Conservation (phyloP, 2,329 filamentous ascomycete species). For the Pseudogymnoascus sp. region DNA sequence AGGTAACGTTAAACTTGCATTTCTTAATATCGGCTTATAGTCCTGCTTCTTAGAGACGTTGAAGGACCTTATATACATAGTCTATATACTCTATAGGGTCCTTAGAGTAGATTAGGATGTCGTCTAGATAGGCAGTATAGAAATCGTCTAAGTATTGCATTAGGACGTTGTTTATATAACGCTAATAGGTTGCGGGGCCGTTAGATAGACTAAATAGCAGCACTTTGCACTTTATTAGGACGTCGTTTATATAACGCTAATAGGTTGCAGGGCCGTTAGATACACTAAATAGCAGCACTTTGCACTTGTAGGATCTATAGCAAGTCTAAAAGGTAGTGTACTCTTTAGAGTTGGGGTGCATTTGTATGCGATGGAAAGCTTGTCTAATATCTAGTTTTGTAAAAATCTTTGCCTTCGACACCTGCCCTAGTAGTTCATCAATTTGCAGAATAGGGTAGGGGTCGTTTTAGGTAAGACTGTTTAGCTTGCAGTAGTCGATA, state of each 20-base stretch:
- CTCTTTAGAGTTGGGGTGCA: no score
- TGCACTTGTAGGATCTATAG: no score
- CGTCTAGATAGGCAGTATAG: slow-evolving; percentile 11
- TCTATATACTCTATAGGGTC: slow-evolving; percentile 3
- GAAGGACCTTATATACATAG: slow-evolving; percentile 6
- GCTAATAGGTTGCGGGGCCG: slow-evolving; percentile 8
- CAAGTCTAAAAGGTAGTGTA: no score
- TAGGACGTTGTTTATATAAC: slow-evolving; percentile 11
- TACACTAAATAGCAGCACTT: slow-evolving; percentile 12
- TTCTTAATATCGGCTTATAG: slow-evolving; percentile 8
- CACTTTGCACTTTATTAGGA: slow-evolving; percentile 10
- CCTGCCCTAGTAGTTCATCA: not conserved
- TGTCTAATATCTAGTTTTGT: not conserved
- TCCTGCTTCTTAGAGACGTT: not conserved
- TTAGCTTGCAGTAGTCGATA: not conserved
- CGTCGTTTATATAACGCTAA: slow-evolving; percentile 12
- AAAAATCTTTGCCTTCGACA: not conserved
- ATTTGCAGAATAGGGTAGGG: not conserved
- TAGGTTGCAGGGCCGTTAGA: slow-evolving; percentile 9
- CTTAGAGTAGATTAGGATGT: slow-evolving; percentile 12
- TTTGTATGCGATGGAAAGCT: not conserved
- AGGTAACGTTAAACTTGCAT: not conserved
- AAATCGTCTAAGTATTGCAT: slow-evolving; percentile 5
- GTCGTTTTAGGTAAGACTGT: not conserved
- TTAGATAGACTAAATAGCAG: slow-evolving; percentile 13